Evolutionary conservation across 805 yeast genomes (phyloP).

Genomic region (Kregervanrija fluxuum): DNA sequence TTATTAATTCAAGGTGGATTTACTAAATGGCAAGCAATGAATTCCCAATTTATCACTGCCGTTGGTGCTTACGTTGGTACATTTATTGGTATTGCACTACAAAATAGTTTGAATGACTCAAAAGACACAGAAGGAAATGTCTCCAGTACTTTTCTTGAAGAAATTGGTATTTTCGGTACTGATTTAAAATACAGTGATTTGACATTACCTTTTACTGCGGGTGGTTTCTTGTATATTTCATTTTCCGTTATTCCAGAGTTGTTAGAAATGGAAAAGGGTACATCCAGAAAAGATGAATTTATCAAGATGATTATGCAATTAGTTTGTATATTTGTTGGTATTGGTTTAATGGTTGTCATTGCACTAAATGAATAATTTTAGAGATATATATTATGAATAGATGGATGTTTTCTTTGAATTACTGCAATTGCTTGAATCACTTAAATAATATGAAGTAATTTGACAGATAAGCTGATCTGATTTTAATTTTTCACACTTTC

Average conservation of each 20-base stretch:
- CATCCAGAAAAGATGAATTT: conserved; percentile 32
- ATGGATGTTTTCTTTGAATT: no score
- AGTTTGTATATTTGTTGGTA: conserved; percentile 43
- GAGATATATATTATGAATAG: neutral
- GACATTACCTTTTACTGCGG: conserved; percentile 67
- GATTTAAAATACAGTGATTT: conserved; percentile 28
- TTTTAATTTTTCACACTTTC: no score
- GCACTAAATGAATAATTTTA: conserved; percentile 36
- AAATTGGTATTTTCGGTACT: conserved; percentile 9
- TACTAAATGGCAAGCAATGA: conserved; percentile 57
- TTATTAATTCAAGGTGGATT: conserved; percentile 63
- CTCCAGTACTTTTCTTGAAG: conserved; percentile 3
- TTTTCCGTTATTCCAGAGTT: conserved; percentile 74
- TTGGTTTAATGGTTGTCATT: conserved; percentile 47
- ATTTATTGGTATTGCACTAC: conserved; percentile 52
- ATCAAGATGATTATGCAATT: conserved; percentile 39
- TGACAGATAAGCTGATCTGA: no score
- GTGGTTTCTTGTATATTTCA: conserved; percentile 68
- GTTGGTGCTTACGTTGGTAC: conserved; percentile 62
- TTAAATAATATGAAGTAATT: no score
- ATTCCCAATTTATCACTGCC: conserved; percentile 60
- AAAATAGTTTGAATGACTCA: conserved; percentile 21
- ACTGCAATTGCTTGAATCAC: no score
- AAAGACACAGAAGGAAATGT: conserved; percentile 5
- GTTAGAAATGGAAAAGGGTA: conserved; percentile 34